Evolutionary conservation across 2,329 filamentous ascomycete species (phyloP), one percentile per base, ranked within the genome.

Genomic region (Endothia cerciana): DNA sequence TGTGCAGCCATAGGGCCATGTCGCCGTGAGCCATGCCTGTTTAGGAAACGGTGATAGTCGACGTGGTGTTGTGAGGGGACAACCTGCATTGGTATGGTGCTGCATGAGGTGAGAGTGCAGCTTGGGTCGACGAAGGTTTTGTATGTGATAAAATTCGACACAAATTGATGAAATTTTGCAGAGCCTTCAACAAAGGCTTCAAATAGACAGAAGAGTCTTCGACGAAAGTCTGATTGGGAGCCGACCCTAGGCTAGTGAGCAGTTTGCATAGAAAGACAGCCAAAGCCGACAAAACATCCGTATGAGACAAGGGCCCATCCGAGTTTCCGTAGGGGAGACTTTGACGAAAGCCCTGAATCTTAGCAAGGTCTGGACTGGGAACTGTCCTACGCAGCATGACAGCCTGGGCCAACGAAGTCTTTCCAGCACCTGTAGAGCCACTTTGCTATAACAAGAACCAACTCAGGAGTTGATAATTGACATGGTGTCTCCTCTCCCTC

Each of bases 11-110:
- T n/a, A 17, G 8, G n/a, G 33, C 28, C 40, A 17, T 15, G 40
- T 22, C 43, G 55, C 19, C 56, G 58, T 53, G n/a, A 41, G 17
- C 33, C 36, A 49, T 36, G 10, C 22, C 47, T 47, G 8, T 41
- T 41, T 13, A 15, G 45, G 28, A 36, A 11, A 28, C 51, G 45
- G 36, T 55, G 65, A 60, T 60, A 43, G 11, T 49, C 19, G 41
- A n/a, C 19, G 61, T 65, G 63, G 56, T 65, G 59, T 64, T 3
- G 40, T 43, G 15, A 19, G 8, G 30, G 17, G 36, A 17, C 49
- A 55, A 15, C 19, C 51, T 36, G 13, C 36, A 3, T 55, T 7
- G 15, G 28, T 36, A n/a, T 22, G 51, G 28, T 55, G 28, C 15
- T 22, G 4, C 10, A 36, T 36, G 33, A 5, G 6, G 33, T 10